These are phyloP conservation scores for Chaetomium strumarium DNA, from an alignment of 2,329 filamentous ascomycete genomes.

Conservation along the genomic window DNA sequence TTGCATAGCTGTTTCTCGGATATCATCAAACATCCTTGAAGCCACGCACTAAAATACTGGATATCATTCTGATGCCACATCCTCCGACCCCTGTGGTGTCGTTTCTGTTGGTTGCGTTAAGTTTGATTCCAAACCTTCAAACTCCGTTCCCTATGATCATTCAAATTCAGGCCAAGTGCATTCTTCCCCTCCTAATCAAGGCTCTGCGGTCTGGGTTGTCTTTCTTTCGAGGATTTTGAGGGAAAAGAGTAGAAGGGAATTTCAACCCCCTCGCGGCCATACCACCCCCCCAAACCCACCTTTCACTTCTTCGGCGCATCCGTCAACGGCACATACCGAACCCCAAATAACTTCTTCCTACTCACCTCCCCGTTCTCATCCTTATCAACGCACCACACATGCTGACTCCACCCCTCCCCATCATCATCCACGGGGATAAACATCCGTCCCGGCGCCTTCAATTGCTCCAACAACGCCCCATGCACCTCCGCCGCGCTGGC, in stretches of 20 bases:
- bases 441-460: slow-evolving; percentile 71
- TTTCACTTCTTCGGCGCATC: slow-evolving; percentile 48
- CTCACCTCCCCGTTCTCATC: slow-evolving; percentile 55
- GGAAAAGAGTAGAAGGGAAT: neutral
- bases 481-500: slow-evolving; percentile 75
- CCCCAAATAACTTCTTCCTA: slow-evolving; percentile 60
- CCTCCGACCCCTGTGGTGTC: too few species aligned
- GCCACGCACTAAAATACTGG: too few species aligned
- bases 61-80: too few species aligned
- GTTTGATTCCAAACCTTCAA: too few species aligned
- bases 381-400: slow-evolving; percentile 72
- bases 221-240: too few species aligned
- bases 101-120: too few species aligned
- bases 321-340: slow-evolving; percentile 72
- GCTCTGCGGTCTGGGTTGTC: too few species aligned
- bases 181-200: too few species aligned
- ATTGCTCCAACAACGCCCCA: slow-evolving; percentile 64
- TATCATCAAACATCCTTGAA: neutral
- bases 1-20: neutral
- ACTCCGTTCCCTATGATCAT: neutral
- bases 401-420: slow-evolving; percentile 45
- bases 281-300: neutral
- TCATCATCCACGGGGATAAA: slow-evolving; percentile 69
- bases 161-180: too few species aligned
- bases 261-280: neutral